Conservation (phyloP, 257 asterid genomes). For the Penstemon barbatus region DNA sequence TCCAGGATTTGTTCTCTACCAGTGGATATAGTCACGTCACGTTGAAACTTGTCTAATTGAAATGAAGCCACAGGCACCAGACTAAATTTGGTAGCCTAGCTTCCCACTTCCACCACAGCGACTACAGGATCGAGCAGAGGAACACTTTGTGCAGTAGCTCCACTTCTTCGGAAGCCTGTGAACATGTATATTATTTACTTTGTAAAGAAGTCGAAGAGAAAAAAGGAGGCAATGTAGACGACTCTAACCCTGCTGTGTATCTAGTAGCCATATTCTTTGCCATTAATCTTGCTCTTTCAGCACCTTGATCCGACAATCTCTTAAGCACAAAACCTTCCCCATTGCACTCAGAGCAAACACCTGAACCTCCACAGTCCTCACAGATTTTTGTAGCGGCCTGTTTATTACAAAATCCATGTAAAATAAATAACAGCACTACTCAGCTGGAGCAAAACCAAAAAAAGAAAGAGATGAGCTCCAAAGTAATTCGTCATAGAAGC, state of each 20-base stretch:
- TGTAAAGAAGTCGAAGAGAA: not conserved
- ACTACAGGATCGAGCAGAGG: constrained; percentile 72
- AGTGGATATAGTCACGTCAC: too few species aligned
- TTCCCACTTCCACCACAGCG: constrained; percentile 82
- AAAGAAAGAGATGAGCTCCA: not conserved
- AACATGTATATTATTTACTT: not conserved
- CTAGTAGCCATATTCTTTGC: constrained; percentile 77
- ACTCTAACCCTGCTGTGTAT: constrained; percentile 83
- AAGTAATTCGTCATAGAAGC: not conserved
- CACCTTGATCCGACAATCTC: constrained; percentile 63
- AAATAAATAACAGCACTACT: not conserved
- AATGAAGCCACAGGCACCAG: not conserved
- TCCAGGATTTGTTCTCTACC: too few species aligned
- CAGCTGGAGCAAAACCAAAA: not conserved
- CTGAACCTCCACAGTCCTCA: constrained; percentile 81
- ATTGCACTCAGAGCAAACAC: constrained; percentile 80
- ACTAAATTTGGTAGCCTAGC: constrained; percentile 38
- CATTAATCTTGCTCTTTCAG: constrained; percentile 72
- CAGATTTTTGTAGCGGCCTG: constrained; percentile 57
- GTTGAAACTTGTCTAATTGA: too few species aligned
- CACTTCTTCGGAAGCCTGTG: constrained; percentile 91
- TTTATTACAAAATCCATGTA: constrained; percentile 27
- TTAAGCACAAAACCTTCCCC: constrained; percentile 88
- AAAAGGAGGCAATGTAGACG: not conserved
- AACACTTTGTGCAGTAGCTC: constrained; percentile 96